phyloP scores from a whole-genome alignment of 352 stramenopile genomes.

The Pythium coloratum region DNA sequence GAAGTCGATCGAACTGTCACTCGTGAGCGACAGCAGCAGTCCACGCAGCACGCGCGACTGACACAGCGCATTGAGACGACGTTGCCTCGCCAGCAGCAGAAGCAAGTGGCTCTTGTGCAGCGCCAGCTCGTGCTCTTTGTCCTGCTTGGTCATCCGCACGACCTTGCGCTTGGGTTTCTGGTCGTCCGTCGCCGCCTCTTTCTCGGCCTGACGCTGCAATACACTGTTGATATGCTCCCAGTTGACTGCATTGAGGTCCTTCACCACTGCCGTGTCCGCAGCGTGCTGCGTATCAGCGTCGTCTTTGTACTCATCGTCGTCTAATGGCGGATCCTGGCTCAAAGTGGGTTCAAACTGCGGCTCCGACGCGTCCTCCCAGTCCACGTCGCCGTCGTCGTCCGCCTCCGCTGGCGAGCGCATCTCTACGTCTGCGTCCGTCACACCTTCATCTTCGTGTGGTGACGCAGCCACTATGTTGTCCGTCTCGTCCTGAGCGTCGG shows the following conservation, averaged over 20 bases:
- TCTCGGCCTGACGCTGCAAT: conserved; percentile 37
- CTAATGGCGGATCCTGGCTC: conserved; percentile 17
- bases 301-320: conserved; percentile 5
- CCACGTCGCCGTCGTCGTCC: conserved; percentile 54
- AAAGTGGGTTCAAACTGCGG: conserved; percentile 20
- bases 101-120: conserved; percentile 76
- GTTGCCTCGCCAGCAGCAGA: conserved; percentile 48
- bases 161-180: conserved; percentile 32
- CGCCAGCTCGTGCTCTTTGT: conserved; percentile 61
- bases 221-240: conserved; percentile 70
- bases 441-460: neutral
- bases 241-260: conserved; percentile 50
- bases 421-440: conserved; percentile 30
- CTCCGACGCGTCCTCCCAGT: conserved; percentile 56
- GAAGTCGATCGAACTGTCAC: conserved; percentile 41
- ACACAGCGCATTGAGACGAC: conserved; percentile 47
- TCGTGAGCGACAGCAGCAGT: conserved; percentile 65
- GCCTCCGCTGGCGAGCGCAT: conserved; percentile 46
- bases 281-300: neutral
- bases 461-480: neutral
- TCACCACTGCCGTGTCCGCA: conserved; percentile 6
- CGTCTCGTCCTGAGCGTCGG: conserved; percentile 5
- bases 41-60: conserved; percentile 46
- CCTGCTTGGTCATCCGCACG: conserved; percentile 55
- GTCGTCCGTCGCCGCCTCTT: conserved; percentile 4